Evolutionary conservation across 1,284 basidiomycete genomes (phyloP).

Genomic region (Melampsora allii-populina): DNA sequence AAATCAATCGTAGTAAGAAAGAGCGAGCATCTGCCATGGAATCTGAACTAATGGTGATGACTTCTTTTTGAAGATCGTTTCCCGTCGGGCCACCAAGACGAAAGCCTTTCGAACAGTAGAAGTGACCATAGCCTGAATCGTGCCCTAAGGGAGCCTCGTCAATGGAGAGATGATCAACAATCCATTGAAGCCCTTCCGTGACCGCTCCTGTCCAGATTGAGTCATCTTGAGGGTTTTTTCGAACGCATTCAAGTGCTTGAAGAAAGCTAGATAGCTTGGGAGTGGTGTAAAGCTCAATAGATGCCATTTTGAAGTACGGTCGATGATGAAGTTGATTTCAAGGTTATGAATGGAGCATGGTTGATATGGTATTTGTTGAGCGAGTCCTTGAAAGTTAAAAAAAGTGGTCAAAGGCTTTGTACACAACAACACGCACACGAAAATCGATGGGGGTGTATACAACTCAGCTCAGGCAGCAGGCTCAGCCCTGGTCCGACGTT

Average conservation of each 20-base stretch:
- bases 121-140: constrained; percentile 25
- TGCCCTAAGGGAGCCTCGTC: constrained; percentile 20
- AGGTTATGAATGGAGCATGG: too few species aligned
- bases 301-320: background rate
- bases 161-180: constrained; percentile 10
- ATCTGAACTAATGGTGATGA: background rate
- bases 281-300: background rate
- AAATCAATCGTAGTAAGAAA: constrained; percentile 31
- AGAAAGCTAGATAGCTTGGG: background rate
- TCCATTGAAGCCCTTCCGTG: constrained; percentile 28
- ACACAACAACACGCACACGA: too few species aligned
- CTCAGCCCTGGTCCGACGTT: too few species aligned
- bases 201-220: constrained; percentile 12
- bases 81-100: constrained; percentile 2
- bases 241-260: constrained; percentile 8
- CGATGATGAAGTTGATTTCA: too few species aligned
- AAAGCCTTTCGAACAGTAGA: constrained; percentile 41
- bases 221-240: constrained; percentile 9
- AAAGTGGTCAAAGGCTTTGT: too few species aligned
- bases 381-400: too few species aligned
- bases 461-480: too few species aligned
- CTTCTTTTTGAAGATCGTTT: background rate
- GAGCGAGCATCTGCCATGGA: constrained; percentile 4
- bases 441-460: too few species aligned
- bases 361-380: too few species aligned